Conservation (phyloP, 2,329 filamentous ascomycete species). For the Ceratocystis albifundus region DNA sequence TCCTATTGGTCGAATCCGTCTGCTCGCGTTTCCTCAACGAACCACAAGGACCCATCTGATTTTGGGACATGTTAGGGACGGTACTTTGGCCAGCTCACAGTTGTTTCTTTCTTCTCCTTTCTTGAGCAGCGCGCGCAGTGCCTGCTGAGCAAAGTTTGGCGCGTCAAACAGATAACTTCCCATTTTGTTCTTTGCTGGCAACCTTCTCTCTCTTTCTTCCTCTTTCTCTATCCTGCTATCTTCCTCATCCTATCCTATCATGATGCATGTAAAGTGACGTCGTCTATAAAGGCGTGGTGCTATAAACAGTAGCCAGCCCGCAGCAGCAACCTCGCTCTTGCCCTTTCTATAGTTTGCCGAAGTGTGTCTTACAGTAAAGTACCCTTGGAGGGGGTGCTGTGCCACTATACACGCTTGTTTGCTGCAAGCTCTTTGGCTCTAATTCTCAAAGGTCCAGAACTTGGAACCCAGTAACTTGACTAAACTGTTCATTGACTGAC, state of each 20-base stretch:
- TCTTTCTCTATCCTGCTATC: background rate
- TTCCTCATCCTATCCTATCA: background rate
- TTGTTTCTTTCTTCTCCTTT: background rate
- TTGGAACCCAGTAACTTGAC: background rate
- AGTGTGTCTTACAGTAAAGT: background rate
- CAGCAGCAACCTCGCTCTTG: background rate
- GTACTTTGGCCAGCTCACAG: no score
- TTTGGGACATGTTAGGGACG: background rate
- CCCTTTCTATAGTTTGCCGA: background rate
- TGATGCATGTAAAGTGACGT: slow-evolving; percentile 3
- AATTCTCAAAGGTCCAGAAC: background rate
- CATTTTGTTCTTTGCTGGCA: background rate
- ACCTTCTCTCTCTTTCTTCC: no score
- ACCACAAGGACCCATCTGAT: background rate
- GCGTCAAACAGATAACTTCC: background rate
- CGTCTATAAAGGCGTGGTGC: background rate
- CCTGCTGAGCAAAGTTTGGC: background rate
- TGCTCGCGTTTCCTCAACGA: background rate
- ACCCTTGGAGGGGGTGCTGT: background rate
- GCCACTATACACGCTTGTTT: background rate
- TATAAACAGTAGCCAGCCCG: background rate
- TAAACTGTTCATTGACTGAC: background rate
- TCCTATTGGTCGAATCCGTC: background rate
- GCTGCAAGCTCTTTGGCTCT: background rate
- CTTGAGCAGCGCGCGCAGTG: background rate